Evolutionary conservation across 2,329 filamentous ascomycete species (phyloP).

Genomic region (Epichloe amarillans): DNA sequence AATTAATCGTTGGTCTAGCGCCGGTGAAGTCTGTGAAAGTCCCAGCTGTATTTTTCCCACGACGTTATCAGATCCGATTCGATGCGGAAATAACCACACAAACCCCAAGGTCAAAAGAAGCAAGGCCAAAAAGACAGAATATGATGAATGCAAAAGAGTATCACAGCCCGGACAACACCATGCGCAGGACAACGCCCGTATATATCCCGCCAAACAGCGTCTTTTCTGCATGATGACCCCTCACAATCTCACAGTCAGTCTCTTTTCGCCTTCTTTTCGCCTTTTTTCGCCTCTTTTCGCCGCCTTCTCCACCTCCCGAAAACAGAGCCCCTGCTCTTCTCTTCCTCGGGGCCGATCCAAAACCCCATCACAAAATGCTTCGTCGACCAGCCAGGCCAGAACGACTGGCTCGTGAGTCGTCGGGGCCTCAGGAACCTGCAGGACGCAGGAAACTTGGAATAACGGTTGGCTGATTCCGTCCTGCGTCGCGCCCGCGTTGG

Average conservation of each 20-base stretch:
- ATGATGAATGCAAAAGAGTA: neutral
- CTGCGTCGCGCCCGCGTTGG: slow-evolving; percentile 10
- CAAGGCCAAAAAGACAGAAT: neutral
- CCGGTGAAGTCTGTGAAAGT: neutral
- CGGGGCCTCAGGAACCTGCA: neutral
- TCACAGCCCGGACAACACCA: neutral
- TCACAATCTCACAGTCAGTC: neutral
- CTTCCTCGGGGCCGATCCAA: neutral
- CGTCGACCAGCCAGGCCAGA: neutral
- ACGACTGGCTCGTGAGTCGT: neutral
- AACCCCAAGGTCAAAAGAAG: neutral
- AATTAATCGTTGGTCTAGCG: neutral
- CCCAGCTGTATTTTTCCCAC: neutral
- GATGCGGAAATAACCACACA: neutral
- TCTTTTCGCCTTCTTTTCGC: neutral
- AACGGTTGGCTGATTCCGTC: neutral
- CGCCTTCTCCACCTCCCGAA: neutral
- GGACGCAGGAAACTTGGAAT: neutral
- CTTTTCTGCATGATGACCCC: neutral
- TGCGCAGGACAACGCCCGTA: neutral
- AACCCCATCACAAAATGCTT: neutral
- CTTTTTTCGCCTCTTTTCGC: neutral
- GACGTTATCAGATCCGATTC: neutral
- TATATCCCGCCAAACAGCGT: neutral
- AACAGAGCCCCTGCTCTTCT: neutral